phyloP scores from a whole-genome alignment of 805 yeast species.

The Saccharomycopsis fodiens region DNA sequence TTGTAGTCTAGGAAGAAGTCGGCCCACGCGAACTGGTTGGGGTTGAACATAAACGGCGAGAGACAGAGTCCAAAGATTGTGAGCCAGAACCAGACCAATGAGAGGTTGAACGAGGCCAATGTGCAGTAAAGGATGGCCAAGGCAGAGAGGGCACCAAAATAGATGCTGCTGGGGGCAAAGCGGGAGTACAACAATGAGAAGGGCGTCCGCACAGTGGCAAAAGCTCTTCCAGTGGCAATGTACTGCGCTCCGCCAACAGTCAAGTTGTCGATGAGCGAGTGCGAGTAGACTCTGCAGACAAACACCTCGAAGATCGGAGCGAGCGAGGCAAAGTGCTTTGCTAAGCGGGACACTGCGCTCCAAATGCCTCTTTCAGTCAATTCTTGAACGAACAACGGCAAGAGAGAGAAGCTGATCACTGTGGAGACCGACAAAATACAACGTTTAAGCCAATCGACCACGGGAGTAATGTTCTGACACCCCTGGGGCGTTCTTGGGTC shows the following conservation, averaged over 20 bases:
- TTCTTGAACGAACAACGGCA: constrained; percentile 73
- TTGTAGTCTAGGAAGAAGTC: constrained; percentile 58
- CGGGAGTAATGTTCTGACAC: constrained; percentile 64
- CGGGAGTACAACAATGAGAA: constrained; percentile 59
- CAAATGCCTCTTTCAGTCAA: constrained; percentile 69
- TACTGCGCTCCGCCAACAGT: constrained; percentile 76
- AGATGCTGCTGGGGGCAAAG: constrained; percentile 60
- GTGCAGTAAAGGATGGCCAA: constrained; percentile 50
- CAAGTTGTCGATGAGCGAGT: constrained; percentile 59
- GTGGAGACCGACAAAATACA: constrained; percentile 67
- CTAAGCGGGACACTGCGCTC: constrained; percentile 55
- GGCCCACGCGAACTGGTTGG: constrained; percentile 56
- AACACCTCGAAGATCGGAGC: constrained; percentile 78
- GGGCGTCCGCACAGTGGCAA: constrained; percentile 67
- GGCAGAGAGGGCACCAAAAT: constrained; percentile 51
- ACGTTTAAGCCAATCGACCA: constrained; percentile 67
- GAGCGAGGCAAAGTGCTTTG: constrained; percentile 59
- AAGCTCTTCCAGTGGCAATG: constrained; percentile 77
- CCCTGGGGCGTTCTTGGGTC: constrained; percentile 59
- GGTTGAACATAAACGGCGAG: constrained; percentile 58
- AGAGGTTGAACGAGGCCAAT: constrained; percentile 52
- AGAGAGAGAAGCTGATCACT: constrained; percentile 65
- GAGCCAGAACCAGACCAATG: constrained; percentile 57
- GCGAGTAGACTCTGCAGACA: constrained; percentile 70
- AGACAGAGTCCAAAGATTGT: constrained; percentile 46